A percentile compares a stretch with the other conserved stretches of the same genome.
Conservation (phyloP, 495 filamentous ascomycete species). For the Hypoxylon trugodes region DNA sequence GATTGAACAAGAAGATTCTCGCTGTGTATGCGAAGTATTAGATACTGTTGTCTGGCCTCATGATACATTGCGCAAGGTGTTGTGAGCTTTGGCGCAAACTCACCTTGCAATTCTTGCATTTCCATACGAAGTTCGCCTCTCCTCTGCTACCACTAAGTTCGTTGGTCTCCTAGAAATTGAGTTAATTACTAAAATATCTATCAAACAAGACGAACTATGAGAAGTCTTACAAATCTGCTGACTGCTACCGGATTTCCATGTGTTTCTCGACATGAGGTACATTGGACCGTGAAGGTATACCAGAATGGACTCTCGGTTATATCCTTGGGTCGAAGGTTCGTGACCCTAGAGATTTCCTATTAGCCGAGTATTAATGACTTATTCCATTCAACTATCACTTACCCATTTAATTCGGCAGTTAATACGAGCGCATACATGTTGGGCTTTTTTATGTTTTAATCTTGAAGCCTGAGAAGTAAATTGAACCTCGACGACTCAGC, state of each 20-base stretch:
- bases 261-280: slow-evolving; percentile 89
- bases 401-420: slow-evolving; percentile 80
- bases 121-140: slow-evolving; percentile 98
- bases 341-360: slow-evolving; percentile 70
- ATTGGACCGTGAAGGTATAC: slow-evolving; percentile 97
- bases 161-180: slow-evolving; percentile 70
- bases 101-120: slow-evolving; percentile 91
- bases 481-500: slow-evolving; percentile 21
- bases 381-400: slow-evolving; percentile 18
- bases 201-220: not conserved
- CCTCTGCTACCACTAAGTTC: slow-evolving; percentile 91
- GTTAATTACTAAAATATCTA: not conserved
- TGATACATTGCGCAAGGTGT: not conserved
- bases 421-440: slow-evolving; percentile 82
- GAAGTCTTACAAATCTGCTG: slow-evolving; percentile 80
- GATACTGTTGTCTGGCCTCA: not conserved
- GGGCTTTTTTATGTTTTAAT: not conserved
- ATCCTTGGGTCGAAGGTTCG: slow-evolving; percentile 85
- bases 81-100: not conserved
- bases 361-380: slow-evolving; percentile 21
- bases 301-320: slow-evolving; percentile 81
- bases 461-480: too few relatives aligned
- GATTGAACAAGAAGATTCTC: slow-evolving; percentile 72
- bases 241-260: slow-evolving; percentile 90
- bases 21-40: slow-evolving; percentile 42